Base-by-base conservation (phyloP, 441 rosid genomes). In the Melastoma candidum region DNA sequence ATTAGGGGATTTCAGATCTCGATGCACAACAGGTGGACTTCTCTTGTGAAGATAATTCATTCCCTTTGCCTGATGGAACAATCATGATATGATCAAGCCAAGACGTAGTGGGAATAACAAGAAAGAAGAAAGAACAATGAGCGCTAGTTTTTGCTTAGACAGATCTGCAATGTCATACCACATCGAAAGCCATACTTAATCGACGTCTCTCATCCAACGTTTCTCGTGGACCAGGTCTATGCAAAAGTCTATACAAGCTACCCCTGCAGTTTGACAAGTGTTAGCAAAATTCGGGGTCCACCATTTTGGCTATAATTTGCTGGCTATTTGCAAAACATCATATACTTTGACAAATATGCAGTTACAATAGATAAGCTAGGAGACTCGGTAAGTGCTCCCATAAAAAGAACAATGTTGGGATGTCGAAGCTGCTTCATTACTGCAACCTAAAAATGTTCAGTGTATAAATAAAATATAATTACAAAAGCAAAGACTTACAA, bases 321-420 rank as follows among this genome's bases (percentile, higher is more conserved):
- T 12, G 9, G 47, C n/a, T 53, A 60, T 10, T 24, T n/a, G 12
- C 13, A 68, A 50, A 53, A 47, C 65, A 49, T 57, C 58, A 26
- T 43, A 48, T 66, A 90, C 99, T 97, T 94, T 69, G 95, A 87
- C 58, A 94, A 74, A 73, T 94, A 94, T 70, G 90, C 99, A 17
- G 97, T 90, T 70, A 94, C 96, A 63, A 94, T 94, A 51, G 97
- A 90, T 72, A 94, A 76, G 71, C 87, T 83, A 47, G 97, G 97
- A 49, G 99, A 96, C 69, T 76, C 85, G 63, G 96, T 87, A 68
- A 94, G 96, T 0, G 97, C 99, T 48, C 99, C 99, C 99, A 94
- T 94, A 65, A 90, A 94, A 54, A 94, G 94, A 75, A 94, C 99
- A 64, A 90, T 94, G 67, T 94, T 90, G 63, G 99, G 99, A 80